Percentiles rank a stretch among this genome's conserved stretches.
Evolutionary conservation across 768 basidiomycete species (phyloP).

Genomic region (Xerocomus brunneocitrinus): DNA sequence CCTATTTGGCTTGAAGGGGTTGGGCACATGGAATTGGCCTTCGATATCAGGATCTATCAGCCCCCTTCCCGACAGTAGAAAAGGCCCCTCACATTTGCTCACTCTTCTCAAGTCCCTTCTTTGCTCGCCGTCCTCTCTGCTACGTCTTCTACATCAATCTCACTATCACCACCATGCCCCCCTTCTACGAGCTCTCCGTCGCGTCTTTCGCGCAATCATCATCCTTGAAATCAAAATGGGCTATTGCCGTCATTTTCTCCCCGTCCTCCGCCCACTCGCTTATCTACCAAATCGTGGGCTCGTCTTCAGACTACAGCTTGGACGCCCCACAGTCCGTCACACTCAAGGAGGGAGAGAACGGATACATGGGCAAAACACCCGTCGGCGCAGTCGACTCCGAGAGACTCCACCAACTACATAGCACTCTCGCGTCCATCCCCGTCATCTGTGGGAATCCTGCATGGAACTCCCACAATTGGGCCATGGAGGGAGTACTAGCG

Average conservation of each 20-base stretch:
- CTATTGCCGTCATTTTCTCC: slow-evolving; percentile 26
- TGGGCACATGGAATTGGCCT: slow-evolving; percentile 18
- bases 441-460: slow-evolving; percentile 24
- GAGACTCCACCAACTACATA: slow-evolving; percentile 24
- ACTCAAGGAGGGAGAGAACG: slow-evolving; percentile 27
- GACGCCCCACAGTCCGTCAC: slow-evolving; percentile 33
- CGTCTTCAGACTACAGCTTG: slow-evolving; percentile 24
- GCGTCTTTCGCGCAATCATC: slow-evolving; percentile 24
- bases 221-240: slow-evolving; percentile 22
- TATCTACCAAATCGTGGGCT: slow-evolving; percentile 30
- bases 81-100: slow-evolving; percentile 2
- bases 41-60: slow-evolving; percentile 10
- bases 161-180: slow-evolving; percentile 21
- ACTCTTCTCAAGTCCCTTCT: neutral
- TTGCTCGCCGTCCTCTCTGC: neutral
- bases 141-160: neutral
- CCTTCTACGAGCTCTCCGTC: slow-evolving; percentile 31
- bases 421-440: slow-evolving; percentile 25
- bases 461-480: slow-evolving; percentile 30
- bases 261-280: slow-evolving; percentile 27
- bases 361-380: slow-evolving; percentile 19
- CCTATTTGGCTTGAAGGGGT: slow-evolving; percentile 19
- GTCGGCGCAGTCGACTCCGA: slow-evolving; percentile 29
- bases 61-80: slow-evolving; percentile 16
- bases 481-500: slow-evolving; percentile 29